A percentile compares a stretch with the other conserved stretches of the same genome.
These are phyloP conservation scores for Spathaspora arborariae DNA, from an alignment of 805 yeast species.

Conservation along the genomic window DNA sequence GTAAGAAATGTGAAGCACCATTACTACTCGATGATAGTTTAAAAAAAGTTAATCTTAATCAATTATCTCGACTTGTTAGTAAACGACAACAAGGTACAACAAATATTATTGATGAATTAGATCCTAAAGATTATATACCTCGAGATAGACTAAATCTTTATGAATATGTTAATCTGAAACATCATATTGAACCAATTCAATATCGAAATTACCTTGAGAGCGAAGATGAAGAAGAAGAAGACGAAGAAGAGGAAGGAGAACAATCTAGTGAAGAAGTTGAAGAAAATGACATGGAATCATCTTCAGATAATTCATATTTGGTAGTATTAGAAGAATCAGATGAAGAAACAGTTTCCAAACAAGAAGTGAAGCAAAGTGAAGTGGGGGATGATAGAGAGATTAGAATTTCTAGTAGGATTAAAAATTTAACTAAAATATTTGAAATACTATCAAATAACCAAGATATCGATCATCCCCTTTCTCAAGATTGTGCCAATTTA, in stretches of 20 bases:
- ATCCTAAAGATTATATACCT: slow-evolving; percentile 35
- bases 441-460: slow-evolving; percentile 65
- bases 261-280: slow-evolving; percentile 5
- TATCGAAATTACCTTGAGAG: slow-evolving; percentile 28
- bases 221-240: slow-evolving; percentile 15
- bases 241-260: slow-evolving; percentile 16
- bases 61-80: slow-evolving; percentile 48
- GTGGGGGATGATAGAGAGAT: slow-evolving; percentile 10
- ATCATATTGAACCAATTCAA: slow-evolving; percentile 19
- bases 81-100: slow-evolving; percentile 17
- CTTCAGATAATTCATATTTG: slow-evolving; percentile 9
- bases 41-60: slow-evolving; percentile 49
- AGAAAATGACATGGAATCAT: slow-evolving; percentile 1
- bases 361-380: neutral
- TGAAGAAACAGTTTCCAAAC: slow-evolving; percentile 6
- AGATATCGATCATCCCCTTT: slow-evolving; percentile 79
- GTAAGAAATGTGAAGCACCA: slow-evolving; percentile 64
- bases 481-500: slow-evolving; percentile 75
- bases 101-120: slow-evolving; percentile 14
- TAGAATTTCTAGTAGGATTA: slow-evolving; percentile 46
- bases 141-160: slow-evolving; percentile 35
- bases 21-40: slow-evolving; percentile 54
- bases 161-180: slow-evolving; percentile 20
- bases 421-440: slow-evolving; percentile 61
- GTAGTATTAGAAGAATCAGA: slow-evolving; percentile 7